phyloP scores from a whole-genome alignment of 116 monocot species.

The Cymodocea nodosa region DNA sequence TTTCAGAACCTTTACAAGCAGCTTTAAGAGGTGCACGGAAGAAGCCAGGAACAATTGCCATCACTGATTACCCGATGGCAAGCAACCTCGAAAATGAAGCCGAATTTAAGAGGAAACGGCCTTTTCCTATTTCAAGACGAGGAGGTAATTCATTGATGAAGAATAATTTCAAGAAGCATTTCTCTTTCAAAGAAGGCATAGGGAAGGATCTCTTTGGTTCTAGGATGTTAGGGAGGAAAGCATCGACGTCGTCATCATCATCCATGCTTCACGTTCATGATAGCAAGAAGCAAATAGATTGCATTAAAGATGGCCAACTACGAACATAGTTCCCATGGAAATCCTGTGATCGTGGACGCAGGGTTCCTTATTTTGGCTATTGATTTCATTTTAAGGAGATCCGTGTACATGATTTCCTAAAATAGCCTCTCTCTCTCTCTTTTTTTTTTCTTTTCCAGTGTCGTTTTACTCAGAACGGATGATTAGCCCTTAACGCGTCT shows the following conservation, averaged over 20 bases:
- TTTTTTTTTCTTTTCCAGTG: neutral
- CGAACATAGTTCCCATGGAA: neutral
- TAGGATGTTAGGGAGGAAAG: conserved; percentile 27
- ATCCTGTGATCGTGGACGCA: neutral
- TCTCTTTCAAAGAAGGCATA: conserved; percentile 49
- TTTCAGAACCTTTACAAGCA: conserved; percentile 44
- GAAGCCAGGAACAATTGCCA: conserved; percentile 6
- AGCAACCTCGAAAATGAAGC: conserved; percentile 8
- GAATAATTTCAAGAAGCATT: conserved; percentile 48
- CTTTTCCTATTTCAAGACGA: conserved; percentile 11
- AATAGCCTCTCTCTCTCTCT: neutral
- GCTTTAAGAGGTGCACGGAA: conserved; percentile 32
- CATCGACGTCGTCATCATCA: conserved; percentile 24
- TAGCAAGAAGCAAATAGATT: conserved; percentile 3
- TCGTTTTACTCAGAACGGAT: no score
- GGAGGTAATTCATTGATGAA: conserved; percentile 26
- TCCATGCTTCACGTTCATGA: conserved; percentile 3
- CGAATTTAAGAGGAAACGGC: conserved; percentile 16
- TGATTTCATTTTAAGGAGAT: neutral
- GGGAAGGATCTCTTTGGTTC: conserved; percentile 48
- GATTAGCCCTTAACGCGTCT: no score
- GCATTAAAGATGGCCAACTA: neutral
- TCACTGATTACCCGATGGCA: conserved; percentile 1
- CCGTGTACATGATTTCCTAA: neutral
- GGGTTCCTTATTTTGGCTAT: neutral